These are phyloP conservation scores for Shiraia sp. DNA, from an alignment of 2,329 filamentous ascomycete species.

Conservation along the genomic window DNA sequence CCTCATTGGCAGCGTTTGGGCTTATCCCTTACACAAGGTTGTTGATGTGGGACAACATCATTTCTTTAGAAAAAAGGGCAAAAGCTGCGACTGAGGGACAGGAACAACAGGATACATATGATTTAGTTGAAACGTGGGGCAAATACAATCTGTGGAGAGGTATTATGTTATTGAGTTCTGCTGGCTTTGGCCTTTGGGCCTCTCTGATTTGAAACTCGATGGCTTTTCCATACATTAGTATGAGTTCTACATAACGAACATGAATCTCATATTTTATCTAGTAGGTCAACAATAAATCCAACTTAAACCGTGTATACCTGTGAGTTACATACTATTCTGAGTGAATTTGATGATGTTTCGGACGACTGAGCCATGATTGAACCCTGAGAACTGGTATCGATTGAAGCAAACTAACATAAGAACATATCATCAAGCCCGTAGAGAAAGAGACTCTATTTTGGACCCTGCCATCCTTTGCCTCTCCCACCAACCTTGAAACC, in stretches of 20 bases:
- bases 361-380: no score
- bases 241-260: no score
- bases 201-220: background rate
- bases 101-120: background rate
- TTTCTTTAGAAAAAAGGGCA: constrained; percentile 9
- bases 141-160: background rate
- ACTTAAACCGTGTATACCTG: no score
- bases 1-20: constrained; percentile 14
- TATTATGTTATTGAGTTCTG: background rate
- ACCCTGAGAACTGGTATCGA: no score
- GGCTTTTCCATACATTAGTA: no score
- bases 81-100: background rate
- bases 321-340: no score
- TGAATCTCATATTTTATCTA: no score
- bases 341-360: no score
- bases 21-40: constrained; percentile 18
- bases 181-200: background rate
- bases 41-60: constrained; percentile 12
- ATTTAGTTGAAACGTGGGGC: background rate
- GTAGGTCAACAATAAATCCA: no score
- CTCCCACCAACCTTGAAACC: constrained; percentile 13
- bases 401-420: no score
- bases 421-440: no score
- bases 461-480: constrained; percentile 10
- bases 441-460: constrained; percentile 8